Conservation (phyloP, 2,329 filamentous ascomycete species). For the Aureobasidium sp. region DNA sequence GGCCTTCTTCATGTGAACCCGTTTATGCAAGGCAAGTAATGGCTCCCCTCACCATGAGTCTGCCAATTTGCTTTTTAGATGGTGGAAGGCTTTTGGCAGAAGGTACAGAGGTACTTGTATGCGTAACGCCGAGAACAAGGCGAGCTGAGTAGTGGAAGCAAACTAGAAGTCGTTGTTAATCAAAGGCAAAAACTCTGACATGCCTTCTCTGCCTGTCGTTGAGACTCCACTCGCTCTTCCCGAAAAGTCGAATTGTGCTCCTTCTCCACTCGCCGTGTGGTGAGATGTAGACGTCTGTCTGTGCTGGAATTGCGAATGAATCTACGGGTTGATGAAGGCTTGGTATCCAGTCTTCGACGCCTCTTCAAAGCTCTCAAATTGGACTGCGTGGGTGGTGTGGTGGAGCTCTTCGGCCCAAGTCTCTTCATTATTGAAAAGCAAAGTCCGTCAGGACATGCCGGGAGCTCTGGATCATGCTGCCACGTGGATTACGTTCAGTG, state of each 20-base stretch:
- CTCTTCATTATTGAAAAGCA: neutral
- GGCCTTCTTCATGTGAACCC: neutral
- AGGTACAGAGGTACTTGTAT: slow-evolving; percentile 5
- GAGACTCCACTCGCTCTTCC: neutral
- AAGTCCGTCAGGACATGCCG: neutral
- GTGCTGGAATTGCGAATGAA: slow-evolving; percentile 11
- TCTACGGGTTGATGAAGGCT: neutral
- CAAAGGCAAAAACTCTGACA: slow-evolving; percentile 5
- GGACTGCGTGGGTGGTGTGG: slow-evolving; percentile 1
- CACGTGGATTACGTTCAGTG: neutral
- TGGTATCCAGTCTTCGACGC: neutral
- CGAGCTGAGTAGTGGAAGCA: slow-evolving; percentile 1
- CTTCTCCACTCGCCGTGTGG: neutral
- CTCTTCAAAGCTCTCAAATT: neutral
- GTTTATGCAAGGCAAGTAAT: neutral
- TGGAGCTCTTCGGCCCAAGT: neutral
- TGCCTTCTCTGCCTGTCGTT: slow-evolving; percentile 9
- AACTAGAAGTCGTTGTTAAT: slow-evolving; percentile 4
- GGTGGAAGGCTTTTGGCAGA: neutral
- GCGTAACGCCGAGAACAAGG: slow-evolving; percentile 2
- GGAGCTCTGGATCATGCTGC: neutral
- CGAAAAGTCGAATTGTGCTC: neutral
- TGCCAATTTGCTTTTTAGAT: neutral
- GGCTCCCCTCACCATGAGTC: neutral
- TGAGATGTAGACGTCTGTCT: neutral